Evolutionary conservation across 2,329 filamentous ascomycete genomes (phyloP), one percentile per base, ranked within the genome.

Genomic region (Clathrospora elynae): DNA sequence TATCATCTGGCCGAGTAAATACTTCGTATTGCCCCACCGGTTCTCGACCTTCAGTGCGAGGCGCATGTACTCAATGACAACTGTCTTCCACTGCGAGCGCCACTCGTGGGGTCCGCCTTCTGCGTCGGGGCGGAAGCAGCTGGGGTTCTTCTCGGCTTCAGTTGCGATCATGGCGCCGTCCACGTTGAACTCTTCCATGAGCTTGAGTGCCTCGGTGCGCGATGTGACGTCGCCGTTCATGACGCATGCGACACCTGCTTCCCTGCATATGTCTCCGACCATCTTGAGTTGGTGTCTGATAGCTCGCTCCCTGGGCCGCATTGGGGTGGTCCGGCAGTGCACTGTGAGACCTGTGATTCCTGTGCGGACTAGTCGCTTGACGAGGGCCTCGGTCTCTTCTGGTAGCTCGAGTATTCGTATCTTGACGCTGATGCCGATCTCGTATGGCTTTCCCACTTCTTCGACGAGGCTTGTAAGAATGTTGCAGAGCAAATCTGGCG

Each of bases 91-190:
- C 1, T 80, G 75, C 0, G 82, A 79, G 22, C 85, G 59, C 64
- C 67, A 69, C 34, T 66, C 66, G 29, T 66, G 60, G 3, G 65
- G 64, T 1, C 88, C 90, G 8, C 90, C 90, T 26, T 88, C 81
- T 1, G 77, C 80, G 24, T 80, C 72, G 1, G 79, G 68, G 25
- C 87, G 81, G 75, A 99, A 99, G 62, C 88, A 91, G 53, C 88
- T 95, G 3, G 90, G 83, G 65, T 99, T 99, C 52, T 85, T 82
- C 75, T 99, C 93, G 1, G 93, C 93, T 3, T 89, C 81, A 3
- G 90, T 93, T 7, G 93, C 93, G 61, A 99, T 97, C 93, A 99
- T 99, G 48, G 89, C 93, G 5, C 91, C 92, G 63, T 97, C 91
- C 5, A 87, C 88, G n/a, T 85, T 86, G 64, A 82, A 96, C 66